Conservation (phyloP, 1,284 basidiomycete genomes). For the Rhizoctonia solani region DNA sequence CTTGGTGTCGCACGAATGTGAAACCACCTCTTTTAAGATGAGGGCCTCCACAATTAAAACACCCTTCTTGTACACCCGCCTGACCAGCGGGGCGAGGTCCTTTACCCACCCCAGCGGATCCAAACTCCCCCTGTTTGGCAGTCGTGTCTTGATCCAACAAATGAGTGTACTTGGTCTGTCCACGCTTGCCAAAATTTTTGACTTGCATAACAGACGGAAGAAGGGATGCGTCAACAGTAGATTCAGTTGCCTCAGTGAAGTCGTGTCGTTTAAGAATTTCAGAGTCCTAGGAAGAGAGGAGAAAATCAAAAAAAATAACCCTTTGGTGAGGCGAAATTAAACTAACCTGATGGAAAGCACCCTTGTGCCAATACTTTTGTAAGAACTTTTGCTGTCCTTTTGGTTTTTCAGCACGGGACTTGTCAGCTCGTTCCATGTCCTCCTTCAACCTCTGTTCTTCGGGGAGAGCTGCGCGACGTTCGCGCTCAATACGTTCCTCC, state of each 20-base stretch:
- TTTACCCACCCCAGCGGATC: conserved; percentile 61
- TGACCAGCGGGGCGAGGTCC: conserved; percentile 49
- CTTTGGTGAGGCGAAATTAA: not conserved
- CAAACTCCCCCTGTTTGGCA: conserved; percentile 63
- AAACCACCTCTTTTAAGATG: conserved; percentile 83
- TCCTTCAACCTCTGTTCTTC: conserved; percentile 90
- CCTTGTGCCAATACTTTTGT: conserved; percentile 99
- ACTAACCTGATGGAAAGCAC: conserved; percentile 91
- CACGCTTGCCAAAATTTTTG: conserved; percentile 91
- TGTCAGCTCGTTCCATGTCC: conserved; percentile 83
- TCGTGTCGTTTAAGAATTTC: conserved; percentile 86
- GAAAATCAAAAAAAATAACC: too few species aligned
- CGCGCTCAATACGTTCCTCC: conserved; percentile 86
- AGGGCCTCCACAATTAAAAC: conserved; percentile 89
- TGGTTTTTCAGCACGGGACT: conserved; percentile 78
- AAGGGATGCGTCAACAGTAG: conserved; percentile 80
- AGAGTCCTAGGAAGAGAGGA: conserved; percentile 72
- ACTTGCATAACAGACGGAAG: conserved; percentile 98
- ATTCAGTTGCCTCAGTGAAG: conserved; percentile 86
- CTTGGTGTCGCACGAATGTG: not conserved
- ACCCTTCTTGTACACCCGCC: conserved; percentile 65
- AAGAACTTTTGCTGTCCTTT: conserved; percentile 90
- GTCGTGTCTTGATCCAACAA: conserved; percentile 94
- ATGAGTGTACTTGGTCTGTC: conserved; percentile 95
- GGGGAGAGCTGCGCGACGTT: conserved; percentile 85